Evolutionary conservation across 352 stramenopile genomes (phyloP).

Genomic region (Thalassiosira livingstoniorum): DNA sequence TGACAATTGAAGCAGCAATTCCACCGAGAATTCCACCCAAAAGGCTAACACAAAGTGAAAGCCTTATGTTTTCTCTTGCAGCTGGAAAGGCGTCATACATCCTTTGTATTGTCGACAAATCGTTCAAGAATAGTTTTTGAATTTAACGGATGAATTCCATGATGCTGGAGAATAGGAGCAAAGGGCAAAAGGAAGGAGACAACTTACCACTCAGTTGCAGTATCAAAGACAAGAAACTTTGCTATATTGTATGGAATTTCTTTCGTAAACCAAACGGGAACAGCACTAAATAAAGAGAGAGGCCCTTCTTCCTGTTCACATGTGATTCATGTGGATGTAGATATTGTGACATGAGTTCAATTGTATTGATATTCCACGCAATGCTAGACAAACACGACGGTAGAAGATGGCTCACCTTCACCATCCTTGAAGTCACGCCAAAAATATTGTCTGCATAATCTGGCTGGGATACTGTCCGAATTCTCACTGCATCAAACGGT

Average conservation of each 20-base stretch:
- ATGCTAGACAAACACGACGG: too few relatives aligned
- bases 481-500: constrained; percentile 81
- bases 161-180: too few relatives aligned
- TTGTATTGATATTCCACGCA: too few relatives aligned
- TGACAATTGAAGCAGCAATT: constrained; percentile 69
- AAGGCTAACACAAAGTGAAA: constrained; percentile 72
- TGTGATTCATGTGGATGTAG: too few relatives aligned
- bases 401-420: too few relatives aligned
- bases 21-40: constrained; percentile 70
- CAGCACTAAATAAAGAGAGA: constrained; percentile 68
- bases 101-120: too few relatives aligned
- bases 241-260: constrained; percentile 76
- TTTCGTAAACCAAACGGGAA: constrained; percentile 73
- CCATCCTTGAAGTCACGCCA: constrained; percentile 62
- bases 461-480: constrained; percentile 75
- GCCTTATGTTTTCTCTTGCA: constrained; percentile 74
- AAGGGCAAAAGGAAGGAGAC: too few relatives aligned
- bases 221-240: constrained; percentile 80
- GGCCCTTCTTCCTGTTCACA: constrained; percentile 72
- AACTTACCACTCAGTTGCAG: constrained; percentile 62
- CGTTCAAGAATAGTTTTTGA: too few relatives aligned
- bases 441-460: constrained; percentile 72
- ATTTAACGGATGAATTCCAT: too few relatives aligned
- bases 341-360: too few relatives aligned
- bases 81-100: constrained; percentile 70